phyloP scores from a whole-genome alignment of 768 basidiomycete genomes.

The Candolleomyces eurysporus region DNA sequence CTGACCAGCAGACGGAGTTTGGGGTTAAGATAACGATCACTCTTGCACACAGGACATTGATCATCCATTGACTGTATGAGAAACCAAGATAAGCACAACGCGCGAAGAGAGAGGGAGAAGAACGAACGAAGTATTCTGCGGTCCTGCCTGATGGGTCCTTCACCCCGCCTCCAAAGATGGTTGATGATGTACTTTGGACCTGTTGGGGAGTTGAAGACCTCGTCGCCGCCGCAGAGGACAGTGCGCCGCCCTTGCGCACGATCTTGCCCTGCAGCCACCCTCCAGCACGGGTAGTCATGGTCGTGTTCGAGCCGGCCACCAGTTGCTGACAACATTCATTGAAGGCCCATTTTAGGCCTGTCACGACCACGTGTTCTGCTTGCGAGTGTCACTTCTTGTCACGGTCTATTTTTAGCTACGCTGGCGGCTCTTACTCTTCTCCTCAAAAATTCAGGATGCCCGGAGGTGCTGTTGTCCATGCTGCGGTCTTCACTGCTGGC shows the following conservation, averaged over 20 bases:
- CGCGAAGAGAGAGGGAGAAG: neutral
- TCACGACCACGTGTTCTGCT: too few species aligned
- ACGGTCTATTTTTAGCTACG: too few species aligned
- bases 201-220: conserved; percentile 66
- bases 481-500: conserved; percentile 79
- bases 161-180: conserved; percentile 79
- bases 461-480: conserved; percentile 42
- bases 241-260: conserved; percentile 60
- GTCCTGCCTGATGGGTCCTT: conserved; percentile 85
- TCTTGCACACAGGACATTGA: conserved; percentile 96
- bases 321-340: too few species aligned
- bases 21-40: conserved; percentile 93
- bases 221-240: conserved; percentile 43
- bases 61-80: conserved; percentile 76
- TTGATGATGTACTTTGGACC: conserved; percentile 69
- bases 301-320: too few species aligned
- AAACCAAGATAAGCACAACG: neutral
- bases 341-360: too few species aligned
- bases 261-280: conserved; percentile 76
- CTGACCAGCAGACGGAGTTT: conserved; percentile 92
- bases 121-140: conserved; percentile 74
- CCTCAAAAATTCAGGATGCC: too few species aligned
- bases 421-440: too few species aligned
- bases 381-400: too few species aligned
- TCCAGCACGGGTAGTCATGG: conserved; percentile 24